Base-by-base conservation (phyloP, 202 grass and related monocot genomes). In the Bolboschoenoplectus hybrid region DNA sequence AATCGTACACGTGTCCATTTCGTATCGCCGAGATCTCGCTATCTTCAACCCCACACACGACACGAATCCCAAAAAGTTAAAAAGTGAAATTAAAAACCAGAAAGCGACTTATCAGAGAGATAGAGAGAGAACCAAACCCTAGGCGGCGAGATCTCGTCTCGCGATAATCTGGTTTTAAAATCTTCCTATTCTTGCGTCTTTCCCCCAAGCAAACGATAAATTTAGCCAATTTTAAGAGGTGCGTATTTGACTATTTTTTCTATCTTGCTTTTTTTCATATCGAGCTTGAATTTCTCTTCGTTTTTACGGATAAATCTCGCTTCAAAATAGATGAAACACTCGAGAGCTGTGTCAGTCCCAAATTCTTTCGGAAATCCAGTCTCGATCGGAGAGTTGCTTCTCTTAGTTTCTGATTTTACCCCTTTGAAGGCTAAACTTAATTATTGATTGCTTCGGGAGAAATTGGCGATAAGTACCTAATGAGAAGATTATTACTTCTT, bases 391-490 rank as follows among this genome's bases (percentile, higher is more conserved):
- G 8, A 51, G 45, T 20, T 72, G 10, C 14, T 72, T 70, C 38
- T n/a, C 38, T 8, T 7, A n/a, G 63, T 66, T 65, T 12, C 19
- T 66, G 6, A 44, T 70, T 45, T 70, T 17, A 4, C 5, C 13
- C 6, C 5, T 6, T 7, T 70, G 67, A 26, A 70, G 17, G 70
- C 41, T 32, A 73, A 73, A 26, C 2, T 73, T 47, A 26, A 47
- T 19, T 32, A 49, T 43, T 40, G n/a, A 49, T 43, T 40, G n/a
- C 16, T 32, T 14, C 7, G 52, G 46, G 82, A 51, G 57, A 84
- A 76, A 65, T 44, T 38, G 85, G 52, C 89, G 88, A 91, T 81
- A 91, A 91, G 87, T 94, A 67, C 82, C 40, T 55, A 84, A 86
- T 72, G 86, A 46, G 88, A 85, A 72, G 67, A 8, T 78, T 40